Evolutionary conservation across 176 grass and related monocot genomes (phyloP), one percentile per base, ranked within the genome.

Genomic region (Pharus latifolius): DNA sequence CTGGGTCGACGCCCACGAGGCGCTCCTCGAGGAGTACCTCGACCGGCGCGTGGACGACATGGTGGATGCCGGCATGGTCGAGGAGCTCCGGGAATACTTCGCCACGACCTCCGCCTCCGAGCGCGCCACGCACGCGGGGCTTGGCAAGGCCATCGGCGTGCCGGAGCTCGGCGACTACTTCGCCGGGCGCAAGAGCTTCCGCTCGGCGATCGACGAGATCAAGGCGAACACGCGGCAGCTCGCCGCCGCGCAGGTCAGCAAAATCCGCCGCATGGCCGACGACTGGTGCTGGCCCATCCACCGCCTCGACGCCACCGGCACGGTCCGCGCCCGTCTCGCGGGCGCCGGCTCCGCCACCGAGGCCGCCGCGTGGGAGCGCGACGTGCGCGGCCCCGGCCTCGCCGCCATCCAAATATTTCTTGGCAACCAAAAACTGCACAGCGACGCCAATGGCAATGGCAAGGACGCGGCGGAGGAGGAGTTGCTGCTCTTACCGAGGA

Each of bases 41-140:
- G 90, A 92, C 82, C 52, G 70, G 20, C 78, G 90, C 63, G 90
- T 92, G 33, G 90, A 92, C 59, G 90, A 92, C 70, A 92, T 92
- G 90, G 52, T 85, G 29, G 5, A 19, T 47, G 79, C 17, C 38
- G 85, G 90, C 48, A 88, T 92, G 90, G 85, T 88, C 38, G 82
- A 71, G 47, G 90, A 92, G 85, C 82, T 92, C 27, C 60, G 33
- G 0, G 59, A 50, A 12, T 85, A 92, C 85, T 88, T 88, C 74
- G 72, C 71, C 3, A 2, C 38, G 4, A 78, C 86, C 22, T 49
- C 61, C 2, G 32, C 73, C 7, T 2, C 55, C 4, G 72, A 81
- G 62, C 65, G 65, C 56, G 40, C 70, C 12, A 2, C 45, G 24
- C 79, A 87, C 63, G 60, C 57, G 5, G 91, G 86, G 10, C 54